Evolutionary conservation across 148 eudicot genomes (phyloP), one percentile per base, ranked within the genome.

Genomic region (Cornus controversa): DNA sequence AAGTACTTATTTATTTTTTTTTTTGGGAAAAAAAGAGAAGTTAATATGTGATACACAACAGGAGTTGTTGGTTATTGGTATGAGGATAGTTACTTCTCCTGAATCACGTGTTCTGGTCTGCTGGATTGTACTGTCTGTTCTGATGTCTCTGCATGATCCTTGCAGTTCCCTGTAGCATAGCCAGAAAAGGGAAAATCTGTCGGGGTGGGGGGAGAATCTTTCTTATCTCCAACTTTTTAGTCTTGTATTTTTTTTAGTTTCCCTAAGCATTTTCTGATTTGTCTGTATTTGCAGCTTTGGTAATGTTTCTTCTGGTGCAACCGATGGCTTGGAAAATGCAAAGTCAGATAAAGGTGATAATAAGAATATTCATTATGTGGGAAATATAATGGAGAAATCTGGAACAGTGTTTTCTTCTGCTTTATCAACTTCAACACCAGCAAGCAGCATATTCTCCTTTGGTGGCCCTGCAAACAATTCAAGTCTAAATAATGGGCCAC

Each of bases 241-340:
- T 60, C 5, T 60, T 18, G 8, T 15, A 18, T n/a, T 1, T 4
- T 60, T 60, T 20, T n/a, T 18, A 22, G 20, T 60, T 6, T 18
- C 18, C 8, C 64, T 18, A 22, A 18, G 24, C 23, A 4, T 24
- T 11, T 5, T 69, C 18, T 66, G 18, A 3, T 62, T n/a, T 26
- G 10, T 40, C 31, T 75, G 29, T 26, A 23, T 34, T 20, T 75
- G 86, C 89, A 85, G 92, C 80, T 71, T 79, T 66, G 73, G 67
- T 70, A 53, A 77, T 77, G 40, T 73, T 82, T 53, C 87, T 50
- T 64, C 78, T 72, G 73, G 79, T 79, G 58, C 77, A 71, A 66
- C 71, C 73, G 80, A 69, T 42, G 83, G 66, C 34, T 60, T 65
- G 10, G 80, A 80, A 77, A 47, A 23, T 68, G 72, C 76, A 13